Conservation (phyloP, 106 monocot genomes). For the Allium fistulosum region DNA sequence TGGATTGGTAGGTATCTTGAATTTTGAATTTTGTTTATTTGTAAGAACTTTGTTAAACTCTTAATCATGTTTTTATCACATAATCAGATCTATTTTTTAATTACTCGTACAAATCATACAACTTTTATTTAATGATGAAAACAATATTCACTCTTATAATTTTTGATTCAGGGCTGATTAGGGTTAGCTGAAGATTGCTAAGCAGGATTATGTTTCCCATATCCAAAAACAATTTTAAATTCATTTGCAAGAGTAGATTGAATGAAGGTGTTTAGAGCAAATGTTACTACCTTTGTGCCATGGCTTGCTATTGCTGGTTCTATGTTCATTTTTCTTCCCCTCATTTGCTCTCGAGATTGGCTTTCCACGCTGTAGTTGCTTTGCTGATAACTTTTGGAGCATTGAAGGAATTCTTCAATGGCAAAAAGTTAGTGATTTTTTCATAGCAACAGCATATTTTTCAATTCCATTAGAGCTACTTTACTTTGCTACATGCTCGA, state of each 20-base stretch:
- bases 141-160: not conserved
- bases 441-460: slow-evolving; percentile 72
- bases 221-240: not conserved
- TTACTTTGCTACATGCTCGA: slow-evolving; percentile 51
- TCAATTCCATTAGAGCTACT: slow-evolving; percentile 72
- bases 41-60: not conserved
- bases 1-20: not conserved
- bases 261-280: slow-evolving; percentile 16
- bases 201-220: not conserved
- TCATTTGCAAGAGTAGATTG: slow-evolving; percentile 9
- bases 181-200: not conserved
- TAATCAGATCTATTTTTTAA: not conserved
- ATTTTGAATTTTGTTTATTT: not conserved
- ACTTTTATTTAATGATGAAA: not conserved
- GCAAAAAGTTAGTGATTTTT: slow-evolving; percentile 63
- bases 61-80: not conserved
- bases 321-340: slow-evolving; percentile 1
- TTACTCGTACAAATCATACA: not conserved
- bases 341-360: slow-evolving; percentile 15
- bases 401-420: slow-evolving; percentile 37
- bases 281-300: slow-evolving; percentile 25
- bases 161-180: not conserved
- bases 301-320: slow-evolving; percentile 19
- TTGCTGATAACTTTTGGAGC: slow-evolving; percentile 28
- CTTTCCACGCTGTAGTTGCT: slow-evolving; percentile 36